Base-by-base conservation (phyloP, 495 filamentous ascomycete species). In the Aspergillus panamensis region DNA sequence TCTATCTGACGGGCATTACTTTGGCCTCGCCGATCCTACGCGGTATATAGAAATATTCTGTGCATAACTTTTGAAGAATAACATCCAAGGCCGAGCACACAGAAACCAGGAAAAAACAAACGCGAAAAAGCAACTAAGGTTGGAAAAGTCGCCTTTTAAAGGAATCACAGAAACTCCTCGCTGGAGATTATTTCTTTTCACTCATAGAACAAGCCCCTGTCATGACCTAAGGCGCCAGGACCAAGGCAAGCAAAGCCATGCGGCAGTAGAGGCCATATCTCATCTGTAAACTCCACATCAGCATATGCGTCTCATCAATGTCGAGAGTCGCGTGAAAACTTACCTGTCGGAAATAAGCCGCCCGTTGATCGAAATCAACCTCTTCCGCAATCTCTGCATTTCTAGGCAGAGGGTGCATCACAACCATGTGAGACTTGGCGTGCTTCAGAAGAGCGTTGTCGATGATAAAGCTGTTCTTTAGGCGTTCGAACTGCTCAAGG, bases 301-400 rank as follows among this genome's bases (percentile, higher is more conserved):
- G 70, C 60, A 56, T 57, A 42, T 42, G 51, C 6, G 9, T 14
- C 10, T 35, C 25, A 25, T 8, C 5, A 39, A 39, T 39, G 10
- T 39, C 35, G 25, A 39, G 35, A 12, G 12, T 20, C 21, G 12
- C 20, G 21, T 7, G 16, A 42, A 56, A 66, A 82, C 87, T 79
- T 77, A 96, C 94, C 87, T 98, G 94, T 89, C 94, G 86, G 74
- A 97, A 97, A 79, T 98, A 98, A 55, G 95, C 94, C 33, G 94
- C 93, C 67, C 94, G 79, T 73, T 93, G 90, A 79, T 98, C 94
- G 77, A 92, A 95, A 72, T 98, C 94, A 21, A 98, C 90, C 77
- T 98, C 94, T 77, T 96, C 91, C 10, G 84, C 81, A 61, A 98
- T 87, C 82, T 98, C 94, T 52, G 84, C 83, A 62, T 96, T 97